Base-by-base conservation (phyloP, 371 early-diverging fungal genomes). In the Syncephalis plumigaleata region DNA sequence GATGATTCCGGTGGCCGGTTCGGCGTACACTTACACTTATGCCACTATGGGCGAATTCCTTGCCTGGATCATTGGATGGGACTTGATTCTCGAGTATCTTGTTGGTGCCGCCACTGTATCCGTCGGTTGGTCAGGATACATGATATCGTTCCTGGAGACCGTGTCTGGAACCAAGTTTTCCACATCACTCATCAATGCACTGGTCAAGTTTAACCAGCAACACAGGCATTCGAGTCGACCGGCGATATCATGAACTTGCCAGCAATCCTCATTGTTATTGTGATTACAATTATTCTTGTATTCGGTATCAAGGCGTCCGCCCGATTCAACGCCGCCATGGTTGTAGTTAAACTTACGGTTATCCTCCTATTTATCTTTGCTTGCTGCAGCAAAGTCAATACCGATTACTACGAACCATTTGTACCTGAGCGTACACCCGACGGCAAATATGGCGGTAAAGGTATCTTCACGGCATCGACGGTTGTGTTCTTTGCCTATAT, bases 401-500 rank as follows among this genome's bases (percentile, higher is more conserved):
- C 52, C 9, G 57, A 51, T 20, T 89, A 90, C 66, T 88, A 74
- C 49, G 27, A 51, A 24, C 91, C 91, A 3, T 88, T 89, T 63
- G 60, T 90, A 38, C 92, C 91, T 36, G 68, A 56, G 0, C 73
- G 77, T 50, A 58, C 49, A 48, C 64, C 55, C 44, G 40, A 24
- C 3, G 66, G 64, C 36, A 40, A 60, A 13, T 84, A 66, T 59
- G 87, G 87, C 38, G 67, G 58, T 1, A 48, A 58, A 8, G 91
- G 89, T 24, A 56, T 90, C 9, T 71, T 87, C 49, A 68, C 79
- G 26, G 87, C 75, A 3, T 74, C 87, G 11, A 71, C 75, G n/a
- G 69, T 73, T 1, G 87, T 89, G 9, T 88, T 91, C 61, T 92
- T 91, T 51, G 79, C 87, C 11, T 89, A 84, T 52, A 81, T 87